Evolutionary conservation across 2,329 filamentous ascomycete genomes (phyloP), one percentile per base, ranked within the genome.

Genomic region (Alternaria alternata): DNA sequence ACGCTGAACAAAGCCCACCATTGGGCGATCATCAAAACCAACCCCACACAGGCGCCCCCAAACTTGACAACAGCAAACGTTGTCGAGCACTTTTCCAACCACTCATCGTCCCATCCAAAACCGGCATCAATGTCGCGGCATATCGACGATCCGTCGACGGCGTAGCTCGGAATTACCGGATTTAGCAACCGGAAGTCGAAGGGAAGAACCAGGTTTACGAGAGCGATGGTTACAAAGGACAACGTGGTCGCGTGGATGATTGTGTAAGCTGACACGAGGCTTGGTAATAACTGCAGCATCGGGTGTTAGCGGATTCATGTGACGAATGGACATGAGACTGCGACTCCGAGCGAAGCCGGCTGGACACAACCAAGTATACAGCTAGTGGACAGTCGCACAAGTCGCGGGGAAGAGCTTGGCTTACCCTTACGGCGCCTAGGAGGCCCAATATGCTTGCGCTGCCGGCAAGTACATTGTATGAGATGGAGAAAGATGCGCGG

Each of bases 341-440:
- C 39, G 39, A 24, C 30, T 49, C 32, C 46, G 46, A 20, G 14
- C 20, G 20, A 22, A 12, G 18, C 46, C 46, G 32, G 20, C 12
- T 24, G 20, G 20, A 38, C 14, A 32, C 30, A 47, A 6, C 44
- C 44, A 32, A 16, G 44, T n/a, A 18, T 1, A 5, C n/a, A 24
- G 39, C 20, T 20, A 24, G 39, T 12, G 9, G 16, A 4, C 11
- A 20, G 52, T 38, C 24, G 46, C 49, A 47, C 39, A 28, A 39
- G 39, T 24, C 20, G 44, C 49, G 42, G 48, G 38, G 46, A 30
- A 54, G 22, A 12, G 32, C 34, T 34, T 51, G 43, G 69, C 76
- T 62, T 76, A 83, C 82, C 69, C 75, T 74, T n/a, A 81, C 42
- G 32, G 79, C 80, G 44, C 81, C 81, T n/a, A 81, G 54, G 26